phyloP scores from a whole-genome alignment of 257 asterid species.

The Solanum virginianum region DNA sequence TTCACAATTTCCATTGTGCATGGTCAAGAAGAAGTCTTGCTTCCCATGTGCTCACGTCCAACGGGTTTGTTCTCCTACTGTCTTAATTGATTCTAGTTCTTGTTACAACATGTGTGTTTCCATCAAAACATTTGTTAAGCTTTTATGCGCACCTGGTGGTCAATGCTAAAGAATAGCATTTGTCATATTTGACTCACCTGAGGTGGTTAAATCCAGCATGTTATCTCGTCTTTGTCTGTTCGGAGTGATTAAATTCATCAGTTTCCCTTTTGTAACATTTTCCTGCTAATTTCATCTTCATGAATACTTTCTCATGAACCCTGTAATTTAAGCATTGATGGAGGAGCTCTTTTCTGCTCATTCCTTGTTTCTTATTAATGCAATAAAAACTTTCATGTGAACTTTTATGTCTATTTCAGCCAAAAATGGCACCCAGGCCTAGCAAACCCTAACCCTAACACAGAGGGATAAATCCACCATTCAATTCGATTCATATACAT shows the following conservation, averaged over 20 bases:
- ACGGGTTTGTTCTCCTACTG: not conserved
- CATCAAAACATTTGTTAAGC: not conserved
- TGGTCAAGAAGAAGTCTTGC: slow-evolving; percentile 11
- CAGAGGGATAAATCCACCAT: not conserved
- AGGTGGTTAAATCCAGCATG: slow-evolving; percentile 51
- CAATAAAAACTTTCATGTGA: not conserved
- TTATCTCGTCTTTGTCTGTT: slow-evolving; percentile 18
- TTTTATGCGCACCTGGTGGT: slow-evolving; percentile 72
- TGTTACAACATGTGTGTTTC: slow-evolving; percentile 3
- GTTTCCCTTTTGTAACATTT: not conserved
- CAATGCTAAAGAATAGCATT: slow-evolving; percentile 29
- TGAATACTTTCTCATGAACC: not conserved
- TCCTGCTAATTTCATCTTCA: not conserved
- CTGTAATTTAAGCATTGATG: not conserved
- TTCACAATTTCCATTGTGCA: not conserved
- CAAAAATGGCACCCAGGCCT: not conserved
- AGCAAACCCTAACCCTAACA: not conserved
- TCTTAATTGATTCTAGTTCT: slow-evolving; percentile 6
- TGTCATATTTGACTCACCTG: slow-evolving; percentile 60
- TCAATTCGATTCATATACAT: not conserved
- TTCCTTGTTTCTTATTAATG: not conserved
- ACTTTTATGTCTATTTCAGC: not conserved
- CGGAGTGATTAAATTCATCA: slow-evolving; percentile 7
- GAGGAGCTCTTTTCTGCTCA: not conserved
- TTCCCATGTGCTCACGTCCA: not conserved